These are phyloP conservation scores for Phytophthora kernoviae DNA, from an alignment of 352 stramenopile genomes.

Conservation along the genomic window DNA sequence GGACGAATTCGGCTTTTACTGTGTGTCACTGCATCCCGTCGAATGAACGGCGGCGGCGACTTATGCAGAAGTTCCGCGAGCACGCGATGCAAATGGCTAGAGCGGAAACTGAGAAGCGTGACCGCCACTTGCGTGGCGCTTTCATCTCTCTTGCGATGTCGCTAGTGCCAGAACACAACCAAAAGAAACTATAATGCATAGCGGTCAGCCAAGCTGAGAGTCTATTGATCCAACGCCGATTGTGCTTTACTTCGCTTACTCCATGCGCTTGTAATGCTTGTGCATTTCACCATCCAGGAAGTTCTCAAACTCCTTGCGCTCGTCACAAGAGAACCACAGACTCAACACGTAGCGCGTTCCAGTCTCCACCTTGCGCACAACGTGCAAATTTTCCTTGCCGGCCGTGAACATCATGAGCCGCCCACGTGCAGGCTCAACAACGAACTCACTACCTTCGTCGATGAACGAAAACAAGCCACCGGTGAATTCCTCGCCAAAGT, in stretches of 20 bases:
- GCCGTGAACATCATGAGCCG: conserved; percentile 92
- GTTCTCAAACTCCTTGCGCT: conserved; percentile 82
- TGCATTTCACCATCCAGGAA: conserved; percentile 91
- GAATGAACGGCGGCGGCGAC: conserved; percentile 41
- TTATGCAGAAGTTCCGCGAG: conserved; percentile 63
- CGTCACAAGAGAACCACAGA: conserved; percentile 95
- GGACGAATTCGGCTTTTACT: conserved; percentile 60
- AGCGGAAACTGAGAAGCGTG: conserved; percentile 43
- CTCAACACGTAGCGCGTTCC: conserved; percentile 89
- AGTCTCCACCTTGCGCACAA: conserved; percentile 72
- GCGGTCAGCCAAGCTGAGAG: neutral
- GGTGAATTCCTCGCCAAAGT: conserved; percentile 86
- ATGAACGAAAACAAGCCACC: conserved; percentile 91
- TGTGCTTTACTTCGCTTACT: conserved; percentile 15
- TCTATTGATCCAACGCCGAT: conserved; percentile 9
- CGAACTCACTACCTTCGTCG: conserved; percentile 70
- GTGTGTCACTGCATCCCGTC: conserved; percentile 69
- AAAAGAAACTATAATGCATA: conserved; percentile 4
- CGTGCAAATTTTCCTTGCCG: conserved; percentile 88
- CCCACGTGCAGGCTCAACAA: conserved; percentile 74
- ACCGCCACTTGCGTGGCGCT: conserved; percentile 52
- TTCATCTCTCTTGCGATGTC: conserved; percentile 56
- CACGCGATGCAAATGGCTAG: conserved; percentile 46
- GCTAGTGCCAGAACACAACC: conserved; percentile 19
- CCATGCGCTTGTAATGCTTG: conserved; percentile 67